Evolutionary conservation across 257 asterid species (phyloP).

Genomic region (Gardenia jasminoides): DNA sequence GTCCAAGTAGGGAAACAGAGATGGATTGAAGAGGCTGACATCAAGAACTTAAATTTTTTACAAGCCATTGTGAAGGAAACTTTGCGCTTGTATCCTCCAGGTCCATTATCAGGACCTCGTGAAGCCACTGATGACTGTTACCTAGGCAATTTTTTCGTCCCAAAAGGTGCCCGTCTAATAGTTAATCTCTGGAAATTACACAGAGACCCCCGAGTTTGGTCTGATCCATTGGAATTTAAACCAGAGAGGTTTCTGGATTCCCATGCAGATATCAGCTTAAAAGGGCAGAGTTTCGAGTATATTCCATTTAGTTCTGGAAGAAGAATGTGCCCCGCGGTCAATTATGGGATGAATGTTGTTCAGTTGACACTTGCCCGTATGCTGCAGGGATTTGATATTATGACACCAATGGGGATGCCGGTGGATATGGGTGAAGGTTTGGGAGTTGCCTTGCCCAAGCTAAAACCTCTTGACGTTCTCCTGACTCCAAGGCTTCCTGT

Average conservation of each 20-base stretch:
- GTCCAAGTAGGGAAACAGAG: constrained; percentile 39
- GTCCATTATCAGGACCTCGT: constrained; percentile 44
- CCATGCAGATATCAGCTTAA: constrained; percentile 35
- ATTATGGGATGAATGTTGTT: constrained; percentile 44
- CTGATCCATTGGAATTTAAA: constrained; percentile 38
- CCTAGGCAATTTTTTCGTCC: constrained; percentile 34
- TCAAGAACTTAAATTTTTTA: constrained; percentile 42
- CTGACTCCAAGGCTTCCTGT: constrained; percentile 25
- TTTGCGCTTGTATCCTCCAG: constrained; percentile 47
- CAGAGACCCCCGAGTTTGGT: constrained; percentile 48
- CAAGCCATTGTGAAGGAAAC: constrained; percentile 56
- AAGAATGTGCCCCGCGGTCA: constrained; percentile 48
- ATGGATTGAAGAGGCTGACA: constrained; percentile 53
- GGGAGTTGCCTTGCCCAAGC: constrained; percentile 41
- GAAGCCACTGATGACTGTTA: constrained; percentile 39
- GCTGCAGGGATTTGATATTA: constrained; percentile 49
- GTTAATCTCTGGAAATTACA: constrained; percentile 55
- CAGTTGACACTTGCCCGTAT: constrained; percentile 45
- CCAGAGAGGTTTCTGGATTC: constrained; percentile 48
- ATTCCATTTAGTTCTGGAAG: constrained; percentile 59
- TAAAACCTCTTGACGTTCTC: constrained; percentile 39
- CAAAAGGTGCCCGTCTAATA: constrained; percentile 38
- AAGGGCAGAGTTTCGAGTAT: constrained; percentile 46
- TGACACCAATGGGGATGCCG: constrained; percentile 14
- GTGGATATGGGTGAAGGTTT: constrained; percentile 55